Evolutionary conservation across 2,329 filamentous ascomycete species (phyloP).

Genomic region (Aspergillus fischeri): DNA sequence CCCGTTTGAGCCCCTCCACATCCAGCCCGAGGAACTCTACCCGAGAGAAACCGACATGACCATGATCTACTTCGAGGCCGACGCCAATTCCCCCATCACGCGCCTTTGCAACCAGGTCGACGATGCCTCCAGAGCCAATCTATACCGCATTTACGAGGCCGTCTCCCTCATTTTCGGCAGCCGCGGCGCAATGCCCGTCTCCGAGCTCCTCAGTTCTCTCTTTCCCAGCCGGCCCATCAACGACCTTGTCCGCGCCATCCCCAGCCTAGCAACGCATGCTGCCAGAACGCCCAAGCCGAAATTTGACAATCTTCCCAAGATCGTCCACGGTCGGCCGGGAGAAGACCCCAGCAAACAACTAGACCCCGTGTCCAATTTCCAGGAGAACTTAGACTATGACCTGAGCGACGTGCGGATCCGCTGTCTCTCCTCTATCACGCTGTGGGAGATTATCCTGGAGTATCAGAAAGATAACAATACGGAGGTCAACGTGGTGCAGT

Average conservation of each 20-base stretch:
- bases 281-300: slow-evolving; percentile 23
- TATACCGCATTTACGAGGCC: slow-evolving; percentile 23
- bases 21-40: slow-evolving; percentile 60
- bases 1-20: slow-evolving; percentile 63
- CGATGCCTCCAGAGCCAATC: slow-evolving; percentile 8
- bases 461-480: slow-evolving; percentile 28
- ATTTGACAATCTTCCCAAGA: slow-evolving; percentile 22
- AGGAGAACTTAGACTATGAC: slow-evolving; percentile 33
- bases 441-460: slow-evolving; percentile 35
- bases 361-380: slow-evolving; percentile 21
- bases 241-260: slow-evolving; percentile 31
- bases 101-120: slow-evolving; percentile 17
- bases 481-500: slow-evolving; percentile 17
- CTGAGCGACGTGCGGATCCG: slow-evolving; percentile 28
- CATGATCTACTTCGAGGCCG: slow-evolving; percentile 33
- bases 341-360: background rate
- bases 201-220: slow-evolving; percentile 24
- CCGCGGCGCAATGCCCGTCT: slow-evolving; percentile 21
- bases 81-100: slow-evolving; percentile 22
- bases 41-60: slow-evolving; percentile 46
- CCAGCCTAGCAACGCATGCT: slow-evolving; percentile 29
- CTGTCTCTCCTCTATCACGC: slow-evolving; percentile 22
- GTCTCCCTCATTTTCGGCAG: slow-evolving; percentile 23
- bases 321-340: slow-evolving; percentile 3
- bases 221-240: slow-evolving; percentile 28